These are phyloP conservation scores for Flueggea neowawraea DNA, from an alignment of 441 rosid species.

Conservation along the genomic window DNA sequence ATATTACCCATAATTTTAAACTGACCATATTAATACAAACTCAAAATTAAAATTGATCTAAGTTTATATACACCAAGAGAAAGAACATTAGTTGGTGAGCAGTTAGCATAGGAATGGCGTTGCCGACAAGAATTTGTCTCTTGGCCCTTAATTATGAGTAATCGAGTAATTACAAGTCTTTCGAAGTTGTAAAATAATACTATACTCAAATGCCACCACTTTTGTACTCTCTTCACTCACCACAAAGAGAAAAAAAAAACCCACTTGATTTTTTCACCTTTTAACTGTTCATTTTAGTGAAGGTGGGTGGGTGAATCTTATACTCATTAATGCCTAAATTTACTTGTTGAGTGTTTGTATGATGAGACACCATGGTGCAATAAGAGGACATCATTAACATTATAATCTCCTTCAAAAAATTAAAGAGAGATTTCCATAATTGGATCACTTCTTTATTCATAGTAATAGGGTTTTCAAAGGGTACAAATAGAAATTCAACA, in stretches of 20 bases:
- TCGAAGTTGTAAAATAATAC: constrained; percentile 16
- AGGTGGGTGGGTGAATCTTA: constrained; percentile 24
- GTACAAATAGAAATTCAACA: too few species aligned
- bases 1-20: too few species aligned
- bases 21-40: too few species aligned
- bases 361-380: too few species aligned
- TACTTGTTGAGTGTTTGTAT: too few species aligned
- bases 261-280: constrained; percentile 17
- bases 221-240: constrained; percentile 13
- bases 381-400: too few species aligned
- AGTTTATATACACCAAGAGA: background rate
- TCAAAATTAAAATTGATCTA: too few species aligned
- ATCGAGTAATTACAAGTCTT: background rate
- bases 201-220: constrained; percentile 11
- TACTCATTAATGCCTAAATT: too few species aligned
- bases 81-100: constrained; percentile 52
- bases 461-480: too few species aligned
- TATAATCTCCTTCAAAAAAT: too few species aligned
- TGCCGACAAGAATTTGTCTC: constrained; percentile 76
- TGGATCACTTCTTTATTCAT: too few species aligned
- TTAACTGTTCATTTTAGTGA: constrained; percentile 12
- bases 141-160: constrained; percentile 32
- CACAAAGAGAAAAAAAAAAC: constrained; percentile 16
- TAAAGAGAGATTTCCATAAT: too few species aligned
- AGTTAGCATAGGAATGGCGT: constrained; percentile 42